Evolutionary conservation across 352 stramenopile genomes (phyloP).

Genomic region (Pythium oligandrum): DNA sequence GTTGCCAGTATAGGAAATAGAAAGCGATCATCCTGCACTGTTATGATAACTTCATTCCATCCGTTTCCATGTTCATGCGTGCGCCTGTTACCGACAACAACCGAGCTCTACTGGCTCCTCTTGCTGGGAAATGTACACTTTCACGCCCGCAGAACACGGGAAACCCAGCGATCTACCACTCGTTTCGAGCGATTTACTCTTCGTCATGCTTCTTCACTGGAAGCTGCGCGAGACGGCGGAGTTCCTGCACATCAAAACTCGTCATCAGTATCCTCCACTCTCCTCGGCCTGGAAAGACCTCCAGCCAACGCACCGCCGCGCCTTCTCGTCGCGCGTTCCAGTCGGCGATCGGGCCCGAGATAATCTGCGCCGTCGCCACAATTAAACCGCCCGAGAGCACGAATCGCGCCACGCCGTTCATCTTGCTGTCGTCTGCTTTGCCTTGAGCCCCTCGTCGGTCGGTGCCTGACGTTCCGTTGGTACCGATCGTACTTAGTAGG

Average conservation of each 20-base stretch:
- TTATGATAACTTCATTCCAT: too few species aligned
- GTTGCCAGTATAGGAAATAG: too few species aligned
- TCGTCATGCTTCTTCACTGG: slow-evolving; percentile 37
- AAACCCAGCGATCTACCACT: too few species aligned
- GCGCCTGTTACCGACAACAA: too few species aligned
- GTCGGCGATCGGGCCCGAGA: slow-evolving; percentile 59
- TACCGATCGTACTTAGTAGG: too few species aligned
- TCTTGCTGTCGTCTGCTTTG: slow-evolving; percentile 13
- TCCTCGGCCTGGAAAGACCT: background rate
- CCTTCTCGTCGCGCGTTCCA: slow-evolving; percentile 74
- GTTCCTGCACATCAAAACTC: slow-evolving; percentile 30
- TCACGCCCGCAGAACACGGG: too few species aligned
- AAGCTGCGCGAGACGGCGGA: slow-evolving; percentile 55
- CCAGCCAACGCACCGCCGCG: slow-evolving; percentile 33
- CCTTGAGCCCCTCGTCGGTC: background rate
- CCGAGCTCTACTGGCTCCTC: too few species aligned
- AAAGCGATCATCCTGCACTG: too few species aligned
- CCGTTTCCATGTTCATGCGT: too few species aligned
- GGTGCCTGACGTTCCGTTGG: too few species aligned
- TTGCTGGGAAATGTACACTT: too few species aligned
- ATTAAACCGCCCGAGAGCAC: slow-evolving; percentile 64
- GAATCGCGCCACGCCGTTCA: slow-evolving; percentile 76
- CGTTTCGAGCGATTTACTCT: slow-evolving; percentile 28
- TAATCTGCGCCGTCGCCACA: slow-evolving; percentile 61
- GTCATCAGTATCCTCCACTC: background rate